phyloP scores from a whole-genome alignment of 1,139 yeast genomes.

The Saccharomyces hybrid region DNA sequence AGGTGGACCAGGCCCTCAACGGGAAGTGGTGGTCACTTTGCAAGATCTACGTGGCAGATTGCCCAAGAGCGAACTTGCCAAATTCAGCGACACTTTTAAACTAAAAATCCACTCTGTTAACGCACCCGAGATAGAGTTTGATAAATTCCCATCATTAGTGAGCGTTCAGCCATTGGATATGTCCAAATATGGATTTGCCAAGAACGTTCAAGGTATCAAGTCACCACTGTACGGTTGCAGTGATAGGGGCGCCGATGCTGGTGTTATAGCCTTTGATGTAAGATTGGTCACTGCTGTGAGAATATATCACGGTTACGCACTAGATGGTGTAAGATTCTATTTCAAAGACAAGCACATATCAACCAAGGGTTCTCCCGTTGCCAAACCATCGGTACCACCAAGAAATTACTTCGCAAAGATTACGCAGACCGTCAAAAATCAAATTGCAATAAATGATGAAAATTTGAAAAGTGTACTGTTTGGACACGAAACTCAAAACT shows the following conservation, averaged over 20 bases:
- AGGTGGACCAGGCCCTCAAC: conserved; percentile 55
- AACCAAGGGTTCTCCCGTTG: conserved; percentile 6
- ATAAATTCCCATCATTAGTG: conserved; percentile 24
- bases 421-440: conserved; percentile 20
- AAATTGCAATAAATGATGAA: conserved; percentile 7
- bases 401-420: conserved; percentile 38
- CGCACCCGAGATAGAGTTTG: conserved; percentile 32
- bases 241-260: conserved; percentile 25
- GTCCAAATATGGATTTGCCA: conserved; percentile 24
- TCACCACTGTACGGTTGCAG: conserved; percentile 40
- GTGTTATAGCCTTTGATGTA: conserved; percentile 23
- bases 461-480: conserved; percentile 35
- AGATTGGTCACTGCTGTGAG: conserved; percentile 42
- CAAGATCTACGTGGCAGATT: conserved; percentile 39
- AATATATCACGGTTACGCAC: conserved; percentile 62
- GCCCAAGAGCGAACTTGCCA: conserved; percentile 33
- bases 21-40: conserved; percentile 44
- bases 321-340: conserved; percentile 59
- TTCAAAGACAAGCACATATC: conserved; percentile 23
- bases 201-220: conserved; percentile 36
- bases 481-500: conserved; percentile 57
- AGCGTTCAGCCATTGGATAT: conserved; percentile 17
- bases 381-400: conserved; percentile 41
- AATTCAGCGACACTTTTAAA: conserved; percentile 38
- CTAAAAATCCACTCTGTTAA: conserved; percentile 45